Conservation (phyloP, 139 green algal species). For the Picochlorum sp. region DNA sequence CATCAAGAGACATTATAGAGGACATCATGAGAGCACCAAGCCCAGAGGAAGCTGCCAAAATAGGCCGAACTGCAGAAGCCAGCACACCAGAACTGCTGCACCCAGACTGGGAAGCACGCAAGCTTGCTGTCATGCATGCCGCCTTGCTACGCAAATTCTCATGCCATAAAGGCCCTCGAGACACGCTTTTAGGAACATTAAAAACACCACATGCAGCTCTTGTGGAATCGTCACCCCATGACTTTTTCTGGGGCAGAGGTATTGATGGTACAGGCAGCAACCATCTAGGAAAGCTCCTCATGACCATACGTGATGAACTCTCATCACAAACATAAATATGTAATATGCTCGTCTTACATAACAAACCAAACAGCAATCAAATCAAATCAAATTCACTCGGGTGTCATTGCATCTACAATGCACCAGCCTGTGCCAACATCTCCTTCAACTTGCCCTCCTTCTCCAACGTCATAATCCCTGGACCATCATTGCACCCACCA, state of each 20-base stretch:
- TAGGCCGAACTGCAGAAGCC: conserved; percentile 63
- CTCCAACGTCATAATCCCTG: conserved; percentile 48
- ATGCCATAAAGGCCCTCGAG: conserved; percentile 48
- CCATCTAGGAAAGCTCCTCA: conserved; percentile 78
- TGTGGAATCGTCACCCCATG: conserved; percentile 69
- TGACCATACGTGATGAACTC: conserved; percentile 66
- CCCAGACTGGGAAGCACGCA: conserved; percentile 67
- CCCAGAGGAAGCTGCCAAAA: conserved; percentile 83
- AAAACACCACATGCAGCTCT: conserved; percentile 20
- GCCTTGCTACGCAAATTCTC: conserved; percentile 80
- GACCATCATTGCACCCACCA: conserved; percentile 65
- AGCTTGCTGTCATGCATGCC: conserved; percentile 74
- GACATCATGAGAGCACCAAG: conserved; percentile 54
- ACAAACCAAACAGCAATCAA: conserved; percentile 1
- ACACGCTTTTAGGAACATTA: conserved; percentile 63
- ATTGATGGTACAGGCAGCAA: conserved; percentile 74
- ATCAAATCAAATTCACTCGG: not conserved
- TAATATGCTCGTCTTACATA: too few relatives aligned
- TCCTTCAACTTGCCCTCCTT: conserved; percentile 48
- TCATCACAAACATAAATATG: too few relatives aligned
- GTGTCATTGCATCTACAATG: conserved; percentile 26
- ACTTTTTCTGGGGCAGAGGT: conserved; percentile 86
- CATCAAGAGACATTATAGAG: conserved; percentile 44
- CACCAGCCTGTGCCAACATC: conserved; percentile 46
- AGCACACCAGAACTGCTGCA: conserved; percentile 59